phyloP scores from a whole-genome alignment of 495 filamentous ascomycete species.

The Penicillium verhagenii region DNA sequence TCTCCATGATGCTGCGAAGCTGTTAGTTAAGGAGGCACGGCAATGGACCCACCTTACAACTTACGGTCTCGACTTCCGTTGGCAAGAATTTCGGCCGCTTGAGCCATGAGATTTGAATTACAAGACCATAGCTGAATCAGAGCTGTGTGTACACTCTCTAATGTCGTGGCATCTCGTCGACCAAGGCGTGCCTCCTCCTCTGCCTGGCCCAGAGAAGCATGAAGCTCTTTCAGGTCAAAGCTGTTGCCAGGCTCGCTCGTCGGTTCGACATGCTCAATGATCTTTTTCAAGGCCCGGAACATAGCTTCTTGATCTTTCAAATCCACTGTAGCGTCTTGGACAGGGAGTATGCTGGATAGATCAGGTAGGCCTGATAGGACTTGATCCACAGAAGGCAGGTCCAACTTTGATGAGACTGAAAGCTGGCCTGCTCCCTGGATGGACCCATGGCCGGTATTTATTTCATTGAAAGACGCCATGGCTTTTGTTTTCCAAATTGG shows the following conservation, averaged over 20 bases:
- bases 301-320: constrained; percentile 28
- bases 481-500: not conserved
- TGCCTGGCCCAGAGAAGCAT: constrained; percentile 28
- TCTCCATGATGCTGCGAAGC: constrained; percentile 57
- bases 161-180: constrained; percentile 16
- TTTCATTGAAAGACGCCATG: not conserved
- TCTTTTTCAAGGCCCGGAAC: constrained; percentile 24
- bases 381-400: constrained; percentile 26
- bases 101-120: constrained; percentile 42
- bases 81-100: constrained; percentile 59
- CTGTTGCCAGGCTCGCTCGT: constrained; percentile 15
- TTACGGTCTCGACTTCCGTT: constrained; percentile 68
- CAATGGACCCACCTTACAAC: constrained; percentile 19
- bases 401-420: constrained; percentile 8
- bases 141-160: constrained; percentile 26
- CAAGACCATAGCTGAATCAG: constrained; percentile 38
- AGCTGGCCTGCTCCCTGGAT: not conserved
- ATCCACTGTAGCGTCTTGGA: constrained; percentile 9
- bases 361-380: constrained; percentile 26
- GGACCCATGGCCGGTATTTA: not conserved
- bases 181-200: constrained; percentile 22
- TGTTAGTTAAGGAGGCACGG: not conserved
- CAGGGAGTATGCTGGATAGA: constrained; percentile 17
- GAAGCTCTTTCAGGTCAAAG: constrained; percentile 24
- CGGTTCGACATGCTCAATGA: constrained; percentile 23